Percentiles rank a stretch among this genome's conserved stretches.
phyloP scores from a whole-genome alignment of 768 basidiomycete species.

The Phanerochaete carnosa region DNA sequence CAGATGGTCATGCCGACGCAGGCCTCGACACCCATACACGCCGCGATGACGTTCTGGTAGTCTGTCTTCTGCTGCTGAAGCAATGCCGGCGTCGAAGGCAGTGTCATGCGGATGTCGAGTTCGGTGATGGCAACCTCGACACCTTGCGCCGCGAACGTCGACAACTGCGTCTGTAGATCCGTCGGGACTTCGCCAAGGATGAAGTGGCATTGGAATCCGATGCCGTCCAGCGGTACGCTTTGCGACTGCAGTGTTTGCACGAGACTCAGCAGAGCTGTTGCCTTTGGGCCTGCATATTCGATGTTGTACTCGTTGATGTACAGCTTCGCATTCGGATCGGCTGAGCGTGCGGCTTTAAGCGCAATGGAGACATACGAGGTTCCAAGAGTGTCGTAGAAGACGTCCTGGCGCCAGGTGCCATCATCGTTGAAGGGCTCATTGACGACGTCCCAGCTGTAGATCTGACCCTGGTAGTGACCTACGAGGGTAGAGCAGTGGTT shows the following conservation, averaged over 20 bases:
- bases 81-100: constrained; percentile 49
- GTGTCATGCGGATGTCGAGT: constrained; percentile 60
- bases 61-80: constrained; percentile 56
- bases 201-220: constrained; percentile 59
- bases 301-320: constrained; percentile 45
- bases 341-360: constrained; percentile 48
- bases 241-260: constrained; percentile 43
- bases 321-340: constrained; percentile 53
- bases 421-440: constrained; percentile 59
- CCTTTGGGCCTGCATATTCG: constrained; percentile 43
- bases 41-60: constrained; percentile 49
- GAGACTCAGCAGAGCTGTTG: constrained; percentile 53
- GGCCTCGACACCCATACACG: constrained; percentile 40
- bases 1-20: constrained; percentile 38
- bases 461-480: constrained; percentile 48
- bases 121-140: constrained; percentile 69
- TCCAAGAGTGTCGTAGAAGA: constrained; percentile 52
- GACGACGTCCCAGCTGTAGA: constrained; percentile 54
- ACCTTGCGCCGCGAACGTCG: constrained; percentile 52
- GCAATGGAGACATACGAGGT: constrained; percentile 46
- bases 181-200: constrained; percentile 53
- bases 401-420: constrained; percentile 48
- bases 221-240: constrained; percentile 56
- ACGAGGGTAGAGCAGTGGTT: constrained; percentile 50
- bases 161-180: constrained; percentile 41